Evolutionary conservation across 2,329 filamentous ascomycete genomes (phyloP), one percentile per base, ranked within the genome.

Genomic region (Clarireedia homoeocarpa): DNA sequence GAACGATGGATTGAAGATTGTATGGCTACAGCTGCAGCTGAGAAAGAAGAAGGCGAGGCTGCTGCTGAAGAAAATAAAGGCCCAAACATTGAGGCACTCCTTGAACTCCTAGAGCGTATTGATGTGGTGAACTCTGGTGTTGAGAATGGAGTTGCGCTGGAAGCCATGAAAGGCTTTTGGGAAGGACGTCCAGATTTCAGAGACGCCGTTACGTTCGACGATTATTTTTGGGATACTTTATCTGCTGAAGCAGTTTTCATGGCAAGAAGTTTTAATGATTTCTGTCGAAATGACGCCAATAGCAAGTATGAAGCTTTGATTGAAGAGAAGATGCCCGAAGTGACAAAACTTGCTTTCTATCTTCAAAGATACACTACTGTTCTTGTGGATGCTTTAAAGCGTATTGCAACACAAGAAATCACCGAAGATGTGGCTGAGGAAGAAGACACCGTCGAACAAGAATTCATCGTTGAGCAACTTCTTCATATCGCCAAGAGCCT

Each of bases 1-100:
- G 91, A 96, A 67, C 83, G 90, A n/a, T 99, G 94, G 94, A 92
- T 99, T 59, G 92, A 97, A 68, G 90, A 97, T 67, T 96, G 91
- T 65, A 91, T 88, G 5, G 86, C 86, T 2, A 77, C 81, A 1
- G 75, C 78, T 6, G 80, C 84, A 39, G 76, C 77, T 17, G 81
- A 82, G 40, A 74, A 79, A 9, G 80, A 80, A 30, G 78, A 79
- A 48, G 77, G 79, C 5, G 73, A 73, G 15, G 65, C 66, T 15
- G 59, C 62, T 15, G 66, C 67, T 38, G 68, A 70, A 54, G 78
- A 83, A 57, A 73, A 81, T 5, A 78, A 81, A 1, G 78, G 79
- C 1, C 87, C 88, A 0, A 92, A 79, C 58, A 80, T 94, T 9
- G 86, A 92, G n/a, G 91, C 88, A 0, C 77, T 99, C 5, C 79